Conservation (phyloP, 2,329 filamentous ascomycete species). For the Purpureocillium lavendulum region DNA sequence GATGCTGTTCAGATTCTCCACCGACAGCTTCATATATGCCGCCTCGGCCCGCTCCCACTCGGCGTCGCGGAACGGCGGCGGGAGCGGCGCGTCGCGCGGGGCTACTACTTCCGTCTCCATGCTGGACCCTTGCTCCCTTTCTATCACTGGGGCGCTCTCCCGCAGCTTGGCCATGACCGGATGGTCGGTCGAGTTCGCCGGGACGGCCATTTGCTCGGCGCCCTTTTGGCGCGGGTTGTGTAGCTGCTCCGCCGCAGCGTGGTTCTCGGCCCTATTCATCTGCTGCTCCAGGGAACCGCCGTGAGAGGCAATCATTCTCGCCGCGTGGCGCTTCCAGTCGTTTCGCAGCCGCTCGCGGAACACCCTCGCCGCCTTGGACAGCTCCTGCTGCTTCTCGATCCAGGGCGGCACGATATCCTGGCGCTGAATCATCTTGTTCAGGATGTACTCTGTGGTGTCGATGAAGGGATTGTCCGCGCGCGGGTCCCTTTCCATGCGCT, state of each 20-base stretch:
- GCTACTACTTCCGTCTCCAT: neutral
- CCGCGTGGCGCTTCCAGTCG: conserved; percentile 80
- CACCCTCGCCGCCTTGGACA: conserved; percentile 56
- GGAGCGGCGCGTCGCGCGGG: conserved; percentile 14
- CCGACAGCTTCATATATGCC: conserved; percentile 66
- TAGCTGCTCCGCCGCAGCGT: conserved; percentile 65
- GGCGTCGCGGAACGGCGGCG: conserved; percentile 66
- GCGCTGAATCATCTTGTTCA: conserved; percentile 97
- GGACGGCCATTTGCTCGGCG: conserved; percentile 36
- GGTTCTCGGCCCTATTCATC: conserved; percentile 60
- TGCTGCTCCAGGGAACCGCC: conserved; percentile 71
- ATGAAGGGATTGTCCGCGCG: conserved; percentile 82
- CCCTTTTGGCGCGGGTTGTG: conserved; percentile 46
- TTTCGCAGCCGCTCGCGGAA: conserved; percentile 69
- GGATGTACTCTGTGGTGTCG: conserved; percentile 93
- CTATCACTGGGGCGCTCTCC: conserved; percentile 19
- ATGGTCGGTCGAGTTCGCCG: conserved; percentile 39
- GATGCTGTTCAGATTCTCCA: conserved; percentile 70
- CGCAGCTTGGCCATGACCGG: conserved; percentile 29
- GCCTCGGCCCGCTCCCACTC: conserved; percentile 66
- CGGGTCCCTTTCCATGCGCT: conserved; percentile 71
- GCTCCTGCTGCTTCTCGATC: conserved; percentile 97
- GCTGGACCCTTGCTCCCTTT: conserved; percentile 6
- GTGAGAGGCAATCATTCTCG: conserved; percentile 65
- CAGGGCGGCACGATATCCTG: conserved; percentile 94